Conservation (phyloP, 306 rosid genomes). For the Lathyrus tuberosus region DNA sequence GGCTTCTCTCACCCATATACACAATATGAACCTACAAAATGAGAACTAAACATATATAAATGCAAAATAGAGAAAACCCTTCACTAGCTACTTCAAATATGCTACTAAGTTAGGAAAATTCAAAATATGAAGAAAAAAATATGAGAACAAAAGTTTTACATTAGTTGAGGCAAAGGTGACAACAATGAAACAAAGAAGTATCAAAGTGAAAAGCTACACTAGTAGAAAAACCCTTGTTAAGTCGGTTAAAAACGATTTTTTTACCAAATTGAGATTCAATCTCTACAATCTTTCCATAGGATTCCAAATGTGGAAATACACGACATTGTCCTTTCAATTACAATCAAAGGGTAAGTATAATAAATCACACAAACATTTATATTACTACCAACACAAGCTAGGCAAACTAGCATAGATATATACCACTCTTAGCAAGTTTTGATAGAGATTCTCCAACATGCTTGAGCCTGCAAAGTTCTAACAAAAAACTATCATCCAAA, state of each 20-base stretch:
- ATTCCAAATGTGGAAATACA: conserved; percentile 49
- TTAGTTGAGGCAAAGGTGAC: conserved; percentile 47
- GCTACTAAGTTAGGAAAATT: background rate
- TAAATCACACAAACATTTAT: conserved; percentile 32
- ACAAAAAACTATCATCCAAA: conserved; percentile 57
- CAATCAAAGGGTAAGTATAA: conserved; percentile 35
- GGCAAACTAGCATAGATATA: conserved; percentile 31
- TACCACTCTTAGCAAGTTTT: conserved; percentile 55
- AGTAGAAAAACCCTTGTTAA: no score
- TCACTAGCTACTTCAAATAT: no score
- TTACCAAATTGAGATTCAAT: conserved; percentile 66
- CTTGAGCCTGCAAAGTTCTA: conserved; percentile 68
- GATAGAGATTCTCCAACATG: conserved; percentile 57
- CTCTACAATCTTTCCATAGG: conserved; percentile 59
- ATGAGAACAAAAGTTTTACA: conserved; percentile 41
- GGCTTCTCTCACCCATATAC: conserved; percentile 52
- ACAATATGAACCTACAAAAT: conserved; percentile 65
- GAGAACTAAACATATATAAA: background rate
- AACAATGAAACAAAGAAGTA: conserved; percentile 41
- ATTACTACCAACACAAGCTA: conserved; percentile 23
- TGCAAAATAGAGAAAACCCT: background rate
- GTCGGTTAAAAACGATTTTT: no score
- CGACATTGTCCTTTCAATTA: conserved; percentile 52
- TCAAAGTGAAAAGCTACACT: conserved; percentile 32
- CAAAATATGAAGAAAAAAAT: background rate